These are phyloP conservation scores for Rhipidocladum racemiflorum DNA, from an alignment of 176 grass and related monocot genomes.

Conservation along the genomic window DNA sequence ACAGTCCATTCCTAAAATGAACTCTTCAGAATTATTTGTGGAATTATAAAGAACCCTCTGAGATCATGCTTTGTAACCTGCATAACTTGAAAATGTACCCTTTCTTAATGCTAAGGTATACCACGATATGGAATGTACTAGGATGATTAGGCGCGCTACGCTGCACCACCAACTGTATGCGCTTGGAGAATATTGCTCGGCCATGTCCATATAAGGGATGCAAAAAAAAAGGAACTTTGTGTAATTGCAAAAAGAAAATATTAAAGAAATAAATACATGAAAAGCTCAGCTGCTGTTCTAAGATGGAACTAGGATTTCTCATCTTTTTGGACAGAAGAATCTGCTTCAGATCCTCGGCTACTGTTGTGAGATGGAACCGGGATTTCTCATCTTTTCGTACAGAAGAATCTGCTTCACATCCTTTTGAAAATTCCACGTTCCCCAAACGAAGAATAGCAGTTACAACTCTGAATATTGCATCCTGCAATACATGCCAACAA, in stretches of 20 bases:
- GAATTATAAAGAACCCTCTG: not conserved
- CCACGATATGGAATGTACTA: not conserved
- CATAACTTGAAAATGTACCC: not conserved
- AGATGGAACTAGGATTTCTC: too few relatives aligned
- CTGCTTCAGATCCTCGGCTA: too few relatives aligned
- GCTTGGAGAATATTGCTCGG: slow-evolving; percentile 33
- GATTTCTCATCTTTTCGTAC: slow-evolving; percentile 86
- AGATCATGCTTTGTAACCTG: not conserved
- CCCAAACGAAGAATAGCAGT: slow-evolving; percentile 99
- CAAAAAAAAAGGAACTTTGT: not conserved
- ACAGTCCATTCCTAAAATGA: not conserved
- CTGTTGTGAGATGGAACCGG: too few relatives aligned
- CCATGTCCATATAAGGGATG: slow-evolving; percentile 24
- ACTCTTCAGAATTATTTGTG: not conserved
- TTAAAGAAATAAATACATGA: slow-evolving; percentile 61
- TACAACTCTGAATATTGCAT: slow-evolving; percentile 92
- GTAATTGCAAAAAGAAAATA: slow-evolving; percentile 4
- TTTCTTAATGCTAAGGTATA: not conserved
- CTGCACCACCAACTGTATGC: too few relatives aligned
- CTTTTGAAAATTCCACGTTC: slow-evolving; percentile 89
- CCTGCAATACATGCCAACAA: slow-evolving; percentile 41
- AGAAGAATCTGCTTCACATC: slow-evolving; percentile 84
- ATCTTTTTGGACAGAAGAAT: too few relatives aligned
- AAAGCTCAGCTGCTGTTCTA: slow-evolving; percentile 84
- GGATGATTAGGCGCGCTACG: too few relatives aligned